phyloP scores from a whole-genome alignment of 2,329 filamentous ascomycete genomes.

The Colletotrichum sidae region DNA sequence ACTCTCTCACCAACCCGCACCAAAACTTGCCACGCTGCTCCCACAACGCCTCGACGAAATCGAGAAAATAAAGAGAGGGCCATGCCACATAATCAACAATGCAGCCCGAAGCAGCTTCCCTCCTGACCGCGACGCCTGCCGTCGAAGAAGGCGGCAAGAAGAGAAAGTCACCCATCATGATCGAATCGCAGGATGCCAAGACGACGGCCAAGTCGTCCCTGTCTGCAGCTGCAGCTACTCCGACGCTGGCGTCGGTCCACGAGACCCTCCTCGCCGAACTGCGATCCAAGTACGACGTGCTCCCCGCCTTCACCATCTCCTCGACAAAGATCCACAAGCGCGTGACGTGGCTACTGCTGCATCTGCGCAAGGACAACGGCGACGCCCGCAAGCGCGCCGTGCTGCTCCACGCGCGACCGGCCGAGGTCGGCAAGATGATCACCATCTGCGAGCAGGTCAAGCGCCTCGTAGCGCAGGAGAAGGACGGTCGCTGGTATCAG shows the following conservation, averaged over 20 bases:
- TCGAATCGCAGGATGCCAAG: conserved; percentile 13
- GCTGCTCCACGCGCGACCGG: conserved; percentile 63
- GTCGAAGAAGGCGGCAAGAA: conserved; percentile 17
- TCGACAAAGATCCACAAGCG: conserved; percentile 70
- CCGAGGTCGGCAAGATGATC: conserved; percentile 73
- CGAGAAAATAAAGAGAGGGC: too few species aligned
- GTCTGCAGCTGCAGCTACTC: conserved; percentile 20
- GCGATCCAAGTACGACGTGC: conserved; percentile 60
- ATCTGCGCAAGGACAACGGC: conserved; percentile 50
- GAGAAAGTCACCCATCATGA: conserved; percentile 25
- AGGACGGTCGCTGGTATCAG: conserved; percentile 59
- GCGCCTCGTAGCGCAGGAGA: conserved; percentile 57
- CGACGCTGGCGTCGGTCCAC: conserved; percentile 50
- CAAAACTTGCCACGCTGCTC: too few species aligned
- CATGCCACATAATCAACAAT: neutral
- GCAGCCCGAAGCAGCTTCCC: too few species aligned
- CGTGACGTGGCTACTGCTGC: conserved; percentile 56
- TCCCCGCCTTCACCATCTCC: conserved; percentile 66
- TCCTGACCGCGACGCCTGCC: too few species aligned
- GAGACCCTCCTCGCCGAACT: conserved; percentile 58
- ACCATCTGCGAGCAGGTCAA: conserved; percentile 76
- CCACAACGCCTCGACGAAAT: too few species aligned
- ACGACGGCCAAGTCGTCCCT: conserved; percentile 30
- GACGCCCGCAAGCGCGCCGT: conserved; percentile 49
- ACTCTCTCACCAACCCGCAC: neutral